Base-by-base conservation (phyloP, 1,284 basidiomycete genomes). In the Ustilago sp. region DNA sequence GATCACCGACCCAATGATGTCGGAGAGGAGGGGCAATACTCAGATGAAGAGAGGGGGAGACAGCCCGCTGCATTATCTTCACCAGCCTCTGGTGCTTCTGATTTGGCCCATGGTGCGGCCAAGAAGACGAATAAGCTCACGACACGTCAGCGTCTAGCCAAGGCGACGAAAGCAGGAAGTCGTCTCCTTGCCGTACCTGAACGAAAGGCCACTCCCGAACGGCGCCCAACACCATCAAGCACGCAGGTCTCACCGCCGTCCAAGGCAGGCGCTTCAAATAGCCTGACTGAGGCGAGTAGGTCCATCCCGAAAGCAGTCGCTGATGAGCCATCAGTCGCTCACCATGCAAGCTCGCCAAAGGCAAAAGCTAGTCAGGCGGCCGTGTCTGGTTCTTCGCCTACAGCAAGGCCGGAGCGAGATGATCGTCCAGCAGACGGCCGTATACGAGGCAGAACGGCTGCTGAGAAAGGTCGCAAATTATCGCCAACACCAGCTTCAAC, bases 141-240 rank as follows among this genome's bases (percentile, higher is more conserved):
- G 8, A 78, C 76, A 3, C 64, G 76, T 6, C 72, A 74, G 48
- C 68, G 76, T 34, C 58, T 78, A 0, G 72, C 76, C 17, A 78
- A 78, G 50, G 76, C 76, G 1, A 74, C 76, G 15, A 78, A 78
- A 51, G 76, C 63, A 3, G 72, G 71, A 8, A 72, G 68, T 43
- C 61, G 70, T 12, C 62, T 71, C 8, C 63, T 78, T 3, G 47
- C 59, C 17, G 67, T 59, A 4, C 59, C 74, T 3, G 69, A 77
- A 12, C 69, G 69, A 9, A 50, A 38, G 11, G 58, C 65, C 0
- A 63, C 71, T 7, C 65, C 66, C 0, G 71, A 68, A 34, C 53
- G 60, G 38, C 48, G 66, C 2, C 38, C 68, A 8, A 38, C 39
- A 3, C 53, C 68, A 1, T 28, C 45, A 13, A 38, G 45, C 3